These are phyloP conservation scores for Penicillium sp. DNA, from an alignment of 2,329 filamentous ascomycete species.

Conservation along the genomic window DNA sequence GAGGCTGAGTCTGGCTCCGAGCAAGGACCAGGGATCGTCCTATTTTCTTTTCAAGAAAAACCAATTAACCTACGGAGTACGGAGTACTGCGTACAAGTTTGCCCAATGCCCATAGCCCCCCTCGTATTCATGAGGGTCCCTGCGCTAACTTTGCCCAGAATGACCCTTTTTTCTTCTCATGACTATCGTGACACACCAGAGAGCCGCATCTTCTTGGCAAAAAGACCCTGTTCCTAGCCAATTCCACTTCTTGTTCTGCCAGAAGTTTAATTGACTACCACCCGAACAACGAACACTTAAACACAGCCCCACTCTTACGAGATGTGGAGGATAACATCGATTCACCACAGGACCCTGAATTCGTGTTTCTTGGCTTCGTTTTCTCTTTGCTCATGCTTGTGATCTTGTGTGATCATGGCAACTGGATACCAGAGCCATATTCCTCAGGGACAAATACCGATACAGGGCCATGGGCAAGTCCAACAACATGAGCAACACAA, in stretches of 20 bases:
- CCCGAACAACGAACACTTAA: conserved; percentile 1
- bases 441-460: background rate
- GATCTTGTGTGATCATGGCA: background rate
- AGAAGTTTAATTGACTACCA: background rate
- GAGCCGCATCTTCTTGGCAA: conserved; percentile 5
- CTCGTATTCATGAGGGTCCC: conserved; percentile 6
- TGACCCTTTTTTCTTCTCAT: background rate
- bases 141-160: background rate
- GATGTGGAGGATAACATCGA: background rate
- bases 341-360: background rate
- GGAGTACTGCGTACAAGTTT: too few relatives aligned
- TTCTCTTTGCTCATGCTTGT: background rate
- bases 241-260: background rate
- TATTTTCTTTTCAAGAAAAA: background rate
- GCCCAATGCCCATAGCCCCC: background rate
- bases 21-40: background rate
- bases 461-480: background rate
- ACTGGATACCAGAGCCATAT: background rate
- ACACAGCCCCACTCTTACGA: conserved; percentile 6
- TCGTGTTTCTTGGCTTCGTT: background rate
- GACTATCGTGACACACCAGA: background rate
- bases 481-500: background rate
- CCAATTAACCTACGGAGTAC: background rate
- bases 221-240: background rate
- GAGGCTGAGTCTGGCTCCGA: background rate